Percentiles rank a stretch among this genome's conserved stretches.
These are phyloP conservation scores for Metschnikowia bowlesiae DNA, from an alignment of 805 yeast species.

Conservation along the genomic window DNA sequence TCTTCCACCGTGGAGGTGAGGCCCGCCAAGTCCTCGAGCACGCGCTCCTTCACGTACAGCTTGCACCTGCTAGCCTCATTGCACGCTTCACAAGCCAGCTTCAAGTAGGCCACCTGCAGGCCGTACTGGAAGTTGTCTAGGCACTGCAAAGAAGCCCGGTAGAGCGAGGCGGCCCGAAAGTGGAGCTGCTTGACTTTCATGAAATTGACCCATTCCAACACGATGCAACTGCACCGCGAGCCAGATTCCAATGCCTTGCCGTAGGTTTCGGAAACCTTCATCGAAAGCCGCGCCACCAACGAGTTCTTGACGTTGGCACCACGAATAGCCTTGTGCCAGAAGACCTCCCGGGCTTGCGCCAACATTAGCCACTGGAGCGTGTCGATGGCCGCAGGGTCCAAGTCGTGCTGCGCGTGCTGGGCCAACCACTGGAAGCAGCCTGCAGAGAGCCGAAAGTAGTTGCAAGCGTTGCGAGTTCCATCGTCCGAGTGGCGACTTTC, in stretches of 20 bases:
- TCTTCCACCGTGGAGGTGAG: slow-evolving; percentile 43
- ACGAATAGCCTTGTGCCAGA: slow-evolving; percentile 69
- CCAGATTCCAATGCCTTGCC: slow-evolving; percentile 35
- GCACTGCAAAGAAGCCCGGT: slow-evolving; percentile 52
- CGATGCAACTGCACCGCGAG: slow-evolving; percentile 42
- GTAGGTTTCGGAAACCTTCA: slow-evolving; percentile 59
- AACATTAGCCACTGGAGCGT: slow-evolving; percentile 52
- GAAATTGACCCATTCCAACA: slow-evolving; percentile 63
- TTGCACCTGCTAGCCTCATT: slow-evolving; percentile 34
- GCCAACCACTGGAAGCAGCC: slow-evolving; percentile 51
- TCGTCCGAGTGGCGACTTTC: slow-evolving; percentile 45
- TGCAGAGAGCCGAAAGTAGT: slow-evolving; percentile 66
- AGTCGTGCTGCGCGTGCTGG: slow-evolving; percentile 32
- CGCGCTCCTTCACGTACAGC: slow-evolving; percentile 39
- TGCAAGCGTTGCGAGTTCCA: slow-evolving; percentile 59
- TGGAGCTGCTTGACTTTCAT: slow-evolving; percentile 56
- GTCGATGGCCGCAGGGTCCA: slow-evolving; percentile 47
- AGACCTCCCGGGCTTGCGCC: slow-evolving; percentile 85
- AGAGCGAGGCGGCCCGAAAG: slow-evolving; percentile 68
- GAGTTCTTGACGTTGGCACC: slow-evolving; percentile 50
- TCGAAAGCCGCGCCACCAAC: slow-evolving; percentile 58
- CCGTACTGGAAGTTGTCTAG: slow-evolving; percentile 57
- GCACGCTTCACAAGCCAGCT: slow-evolving; percentile 38
- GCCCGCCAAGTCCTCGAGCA: slow-evolving; percentile 50
- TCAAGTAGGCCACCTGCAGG: slow-evolving; percentile 59